Evolutionary conservation across 257 asterid species (phyloP).

Genomic region (Fraxinus excelsior): DNA sequence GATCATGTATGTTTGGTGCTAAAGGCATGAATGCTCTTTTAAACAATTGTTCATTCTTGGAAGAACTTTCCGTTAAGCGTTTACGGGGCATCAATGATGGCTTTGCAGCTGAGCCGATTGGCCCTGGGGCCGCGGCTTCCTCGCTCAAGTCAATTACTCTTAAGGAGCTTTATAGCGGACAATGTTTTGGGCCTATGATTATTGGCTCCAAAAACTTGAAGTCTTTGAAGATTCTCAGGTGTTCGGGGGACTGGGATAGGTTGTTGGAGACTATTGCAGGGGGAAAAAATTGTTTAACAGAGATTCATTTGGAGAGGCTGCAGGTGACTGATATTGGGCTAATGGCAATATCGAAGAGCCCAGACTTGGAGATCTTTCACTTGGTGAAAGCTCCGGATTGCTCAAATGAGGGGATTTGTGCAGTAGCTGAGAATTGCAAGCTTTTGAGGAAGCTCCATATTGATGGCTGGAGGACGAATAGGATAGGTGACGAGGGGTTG

Average conservation of each 20-base stretch:
- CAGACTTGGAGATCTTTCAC: constrained; percentile 69
- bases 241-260: constrained; percentile 86
- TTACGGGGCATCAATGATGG: constrained; percentile 66
- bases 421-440: constrained; percentile 72
- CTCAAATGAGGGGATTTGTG: constrained; percentile 63
- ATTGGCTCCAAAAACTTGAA: constrained; percentile 59
- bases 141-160: constrained; percentile 65
- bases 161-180: constrained; percentile 76
- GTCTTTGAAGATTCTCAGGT: constrained; percentile 63
- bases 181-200: constrained; percentile 69
- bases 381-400: constrained; percentile 78
- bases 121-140: constrained; percentile 62
- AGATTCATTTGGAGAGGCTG: constrained; percentile 79
- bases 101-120: constrained; percentile 54
- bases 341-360: constrained; percentile 54
- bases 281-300: constrained; percentile 52
- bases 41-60: constrained; percentile 59
- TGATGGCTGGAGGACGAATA: constrained; percentile 91
- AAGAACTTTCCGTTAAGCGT: constrained; percentile 76
- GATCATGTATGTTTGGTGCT: constrained; percentile 78
- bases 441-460: constrained; percentile 84
- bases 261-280: constrained; percentile 49
- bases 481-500: constrained; percentile 80
- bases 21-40: constrained; percentile 83
- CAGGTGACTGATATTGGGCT: constrained; percentile 76